A percentile compares a stretch with the other conserved stretches of the same genome.
Evolutionary conservation across 192 early-diverging fungal genomes (phyloP).

Genomic region (Coemansia sp.): DNA sequence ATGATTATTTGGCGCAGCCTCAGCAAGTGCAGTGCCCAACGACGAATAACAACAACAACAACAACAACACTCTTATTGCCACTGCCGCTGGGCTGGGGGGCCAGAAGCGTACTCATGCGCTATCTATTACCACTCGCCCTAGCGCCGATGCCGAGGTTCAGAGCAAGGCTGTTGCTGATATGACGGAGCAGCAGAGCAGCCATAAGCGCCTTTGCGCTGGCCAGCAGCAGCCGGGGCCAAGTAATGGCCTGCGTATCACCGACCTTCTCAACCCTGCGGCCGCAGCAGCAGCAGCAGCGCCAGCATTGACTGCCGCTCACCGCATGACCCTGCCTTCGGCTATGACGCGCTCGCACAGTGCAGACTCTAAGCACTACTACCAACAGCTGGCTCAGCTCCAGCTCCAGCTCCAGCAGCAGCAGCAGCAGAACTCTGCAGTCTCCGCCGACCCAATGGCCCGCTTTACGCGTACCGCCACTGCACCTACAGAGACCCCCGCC

Average conservation of each 20-base stretch:
- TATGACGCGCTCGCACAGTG: constrained; percentile 36
- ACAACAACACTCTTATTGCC: no score
- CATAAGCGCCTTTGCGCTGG: constrained; percentile 1
- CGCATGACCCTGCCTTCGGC: constrained; percentile 38
- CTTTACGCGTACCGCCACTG: constrained; percentile 39
- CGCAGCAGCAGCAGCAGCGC: constrained; percentile 5
- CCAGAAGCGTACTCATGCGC: constrained; percentile 12
- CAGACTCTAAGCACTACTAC: constrained; percentile 39
- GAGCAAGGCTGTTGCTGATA: neutral
- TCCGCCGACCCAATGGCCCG: constrained; percentile 13
- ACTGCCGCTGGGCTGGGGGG: neutral
- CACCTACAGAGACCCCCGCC: constrained; percentile 17
- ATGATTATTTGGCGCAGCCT: constrained; percentile 4
- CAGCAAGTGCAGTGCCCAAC: neutral
- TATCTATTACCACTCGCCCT: neutral
- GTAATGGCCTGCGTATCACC: constrained; percentile 43
- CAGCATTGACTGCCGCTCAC: constrained; percentile 30
- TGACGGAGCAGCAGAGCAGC: neutral
- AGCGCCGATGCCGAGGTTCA: neutral
- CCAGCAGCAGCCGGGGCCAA: neutral
- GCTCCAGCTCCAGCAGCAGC: constrained; percentile 30
- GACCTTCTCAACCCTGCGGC: constrained; percentile 47
- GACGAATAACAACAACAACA: neutral
- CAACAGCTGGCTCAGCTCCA: constrained; percentile 36
- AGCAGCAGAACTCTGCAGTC: constrained; percentile 10